These are phyloP conservation scores for Tolypocladium sp. DNA, from an alignment of 2,329 filamentous ascomycete genomes.

Conservation along the genomic window DNA sequence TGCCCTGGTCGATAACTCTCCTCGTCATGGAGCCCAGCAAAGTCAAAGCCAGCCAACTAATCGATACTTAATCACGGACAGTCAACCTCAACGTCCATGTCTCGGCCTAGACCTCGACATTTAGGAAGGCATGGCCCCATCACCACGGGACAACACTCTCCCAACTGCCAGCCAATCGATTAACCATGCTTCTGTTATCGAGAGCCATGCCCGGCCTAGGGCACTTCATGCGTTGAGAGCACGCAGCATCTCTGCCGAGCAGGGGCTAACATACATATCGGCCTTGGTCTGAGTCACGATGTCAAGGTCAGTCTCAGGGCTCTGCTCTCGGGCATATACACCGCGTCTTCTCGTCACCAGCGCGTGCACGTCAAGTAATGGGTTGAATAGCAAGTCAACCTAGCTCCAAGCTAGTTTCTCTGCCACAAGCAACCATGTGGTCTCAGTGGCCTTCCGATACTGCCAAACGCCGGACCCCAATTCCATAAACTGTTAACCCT, in stretches of 20 bases:
- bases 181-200: not conserved
- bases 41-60: no score
- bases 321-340: not conserved
- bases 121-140: no score
- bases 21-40: no score
- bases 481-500: not conserved
- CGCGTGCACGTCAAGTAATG: not conserved
- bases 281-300: not conserved
- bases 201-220: not conserved
- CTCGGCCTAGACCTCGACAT: no score
- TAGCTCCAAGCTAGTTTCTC: not conserved
- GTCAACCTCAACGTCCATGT: no score
- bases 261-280: not conserved
- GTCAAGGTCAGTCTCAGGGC: not conserved
- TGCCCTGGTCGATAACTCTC: no score
- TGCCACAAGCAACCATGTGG: no score
- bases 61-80: no score
- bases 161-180: not conserved
- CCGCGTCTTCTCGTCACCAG: not conserved
- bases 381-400: not conserved
- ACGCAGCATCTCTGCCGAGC: not conserved
- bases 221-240: not conserved
- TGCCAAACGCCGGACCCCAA: not conserved
- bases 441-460: not conserved
- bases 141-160: not conserved